phyloP scores from a whole-genome alignment of 2,329 filamentous ascomycete species.

The Fonsecaea erecta region DNA sequence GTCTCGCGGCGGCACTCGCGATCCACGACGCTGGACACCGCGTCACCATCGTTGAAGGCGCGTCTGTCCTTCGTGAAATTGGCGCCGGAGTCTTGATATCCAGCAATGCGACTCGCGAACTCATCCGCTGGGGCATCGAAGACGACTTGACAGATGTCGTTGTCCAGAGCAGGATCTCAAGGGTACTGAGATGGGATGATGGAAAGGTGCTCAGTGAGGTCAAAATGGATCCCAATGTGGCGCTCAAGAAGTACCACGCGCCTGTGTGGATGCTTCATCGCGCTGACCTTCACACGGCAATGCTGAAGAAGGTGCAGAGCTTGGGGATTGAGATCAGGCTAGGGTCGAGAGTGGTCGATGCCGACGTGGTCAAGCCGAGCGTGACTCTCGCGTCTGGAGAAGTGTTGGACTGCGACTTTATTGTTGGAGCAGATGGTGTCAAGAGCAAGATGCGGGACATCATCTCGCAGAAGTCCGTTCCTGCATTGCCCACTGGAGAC shows the following conservation, averaged over 20 bases:
- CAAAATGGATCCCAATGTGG: constrained; percentile 3
- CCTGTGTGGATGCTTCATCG: constrained; percentile 13
- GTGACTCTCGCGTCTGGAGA: constrained; percentile 7
- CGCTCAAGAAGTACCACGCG: constrained; percentile 9
- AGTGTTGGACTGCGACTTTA: constrained; percentile 3
- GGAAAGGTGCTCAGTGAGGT: constrained; percentile 10
- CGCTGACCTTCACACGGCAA: constrained; percentile 9
- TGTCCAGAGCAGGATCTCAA: constrained; percentile 13
- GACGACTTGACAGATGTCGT: constrained; percentile 6
- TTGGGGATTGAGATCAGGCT: constrained; percentile 11
- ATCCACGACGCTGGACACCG: constrained; percentile 5
- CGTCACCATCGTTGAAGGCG: constrained; percentile 8
- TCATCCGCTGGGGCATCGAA: constrained; percentile 12
- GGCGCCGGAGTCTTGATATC: constrained; percentile 11
- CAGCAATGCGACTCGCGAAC: constrained; percentile 13
- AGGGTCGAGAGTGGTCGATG: constrained; percentile 4
- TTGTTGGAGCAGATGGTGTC: constrained; percentile 9
- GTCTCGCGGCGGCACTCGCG: constrained; percentile 7
- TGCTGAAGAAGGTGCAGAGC: constrained; percentile 15
- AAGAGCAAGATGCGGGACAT: constrained; percentile 13
- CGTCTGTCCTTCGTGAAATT: constrained; percentile 6
- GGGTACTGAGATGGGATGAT: constrained; percentile 9
- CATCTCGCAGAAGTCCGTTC: constrained; percentile 4
- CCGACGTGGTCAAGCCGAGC: constrained; percentile 8
- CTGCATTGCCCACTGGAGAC: constrained; percentile 6